Base-by-base conservation (phyloP, 2,329 filamentous ascomycete genomes). In the Pseudogymnoascus sp. region DNA sequence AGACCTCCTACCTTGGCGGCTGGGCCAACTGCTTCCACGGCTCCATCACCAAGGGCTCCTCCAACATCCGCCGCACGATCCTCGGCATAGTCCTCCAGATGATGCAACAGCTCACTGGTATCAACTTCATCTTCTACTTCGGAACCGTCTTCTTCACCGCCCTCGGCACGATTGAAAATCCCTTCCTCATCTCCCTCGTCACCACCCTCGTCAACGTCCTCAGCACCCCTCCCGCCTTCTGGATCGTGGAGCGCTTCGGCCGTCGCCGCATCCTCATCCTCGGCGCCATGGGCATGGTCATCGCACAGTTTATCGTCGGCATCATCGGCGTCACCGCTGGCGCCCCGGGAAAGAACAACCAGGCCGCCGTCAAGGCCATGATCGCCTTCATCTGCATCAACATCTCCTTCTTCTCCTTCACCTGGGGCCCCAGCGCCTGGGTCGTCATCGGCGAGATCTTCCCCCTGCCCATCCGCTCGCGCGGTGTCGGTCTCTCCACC, bases 121-220 rank as follows among this genome's bases (percentile, higher is more conserved):
- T 96, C 78, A 96, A 96, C 83, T 96, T 93, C 78, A 90, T 95
- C 80, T 93, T 92, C 81, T 90, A 91, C 80, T 91, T 87, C 80
- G 91, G 90, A 37, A 92, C 90, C 36, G 85, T 89, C 65, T 96
- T 96, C 85, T 90, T 96, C 79, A 78, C 89, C 77, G 86, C 87
- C 23, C 87, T 89, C 80, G 73, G 79, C 25, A 80, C 79, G 8
- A 75, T 85, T 34, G 77, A 85, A 62, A 79, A 80, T 70, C 81
- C 80, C 57, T 83, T 90, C 72, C 77, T 91, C 21, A 79, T 76
- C 79, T 85, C 79, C 66, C 76, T 90, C 6, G 83, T 90, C 68
- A 79, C 81, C 66, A 80, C 65, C 19, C 34, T 62, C 23, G 63
- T 65, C 23, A 63, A 65, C 43, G 63, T 65, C 6, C 14, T 43